Conservation (phyloP, 2,329 filamentous ascomycete genomes). For the Aspergillus candidus region DNA sequence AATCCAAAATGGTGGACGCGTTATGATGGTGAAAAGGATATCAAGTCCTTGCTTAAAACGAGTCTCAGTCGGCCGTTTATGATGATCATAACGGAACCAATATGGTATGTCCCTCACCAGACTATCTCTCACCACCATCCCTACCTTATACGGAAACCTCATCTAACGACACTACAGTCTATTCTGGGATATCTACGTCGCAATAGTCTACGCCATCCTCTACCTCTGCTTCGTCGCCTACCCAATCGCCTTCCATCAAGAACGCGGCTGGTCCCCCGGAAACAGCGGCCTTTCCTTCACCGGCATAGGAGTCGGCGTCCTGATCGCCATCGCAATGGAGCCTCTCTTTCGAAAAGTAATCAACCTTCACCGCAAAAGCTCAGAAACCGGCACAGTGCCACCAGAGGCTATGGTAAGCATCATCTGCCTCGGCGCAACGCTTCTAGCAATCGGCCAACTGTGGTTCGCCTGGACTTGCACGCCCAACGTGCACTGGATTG, state of each 20-base stretch:
- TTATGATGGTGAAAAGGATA: conserved; percentile 63
- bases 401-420: conserved; percentile 74
- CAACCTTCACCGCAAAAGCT: conserved; percentile 65
- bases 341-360: conserved; percentile 69
- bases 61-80: conserved; percentile 70
- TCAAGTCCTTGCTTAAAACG: conserved; percentile 58
- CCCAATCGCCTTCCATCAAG: conserved; percentile 67
- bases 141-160: background rate
- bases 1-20: conserved; percentile 68
- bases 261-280: conserved; percentile 67
- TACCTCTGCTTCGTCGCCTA: conserved; percentile 86
- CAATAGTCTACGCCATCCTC: conserved; percentile 73
- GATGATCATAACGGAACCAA: conserved; percentile 71
- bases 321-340: conserved; percentile 46
- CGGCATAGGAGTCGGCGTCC: conserved; percentile 54
- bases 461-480: conserved; percentile 81
- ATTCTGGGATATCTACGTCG: conserved; percentile 61
- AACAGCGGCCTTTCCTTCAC: conserved; percentile 68
- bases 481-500: conserved; percentile 69
- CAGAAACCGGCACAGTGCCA: conserved; percentile 60
- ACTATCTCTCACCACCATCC: background rate
- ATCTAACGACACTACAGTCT: conserved; percentile 46
- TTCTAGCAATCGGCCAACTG: conserved; percentile 68
- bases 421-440: conserved; percentile 68
- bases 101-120: conserved; percentile 50